Conservation (phyloP, 306 rosid species). For the Vicia faba region DNA sequence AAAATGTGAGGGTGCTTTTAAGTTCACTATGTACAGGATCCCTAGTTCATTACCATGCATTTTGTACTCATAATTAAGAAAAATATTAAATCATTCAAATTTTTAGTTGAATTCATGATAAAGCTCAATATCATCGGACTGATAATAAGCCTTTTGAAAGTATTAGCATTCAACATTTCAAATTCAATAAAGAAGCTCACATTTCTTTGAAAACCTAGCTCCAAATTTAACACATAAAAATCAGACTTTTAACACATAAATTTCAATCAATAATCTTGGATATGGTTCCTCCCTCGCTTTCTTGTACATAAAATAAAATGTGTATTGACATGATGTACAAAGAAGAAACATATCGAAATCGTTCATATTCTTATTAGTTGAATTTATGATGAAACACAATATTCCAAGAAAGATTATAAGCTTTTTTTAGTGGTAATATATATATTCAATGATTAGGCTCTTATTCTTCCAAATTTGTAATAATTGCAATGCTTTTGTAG, state of each 20-base stretch:
- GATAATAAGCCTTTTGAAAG: slow-evolving; percentile 20
- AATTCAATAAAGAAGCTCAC: slow-evolving; percentile 25
- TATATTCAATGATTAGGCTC: slow-evolving; percentile 18
- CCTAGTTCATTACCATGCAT: slow-evolving; percentile 14
- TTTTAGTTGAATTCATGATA: not conserved
- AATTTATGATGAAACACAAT: slow-evolving; percentile 21
- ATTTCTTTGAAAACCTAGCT: slow-evolving; percentile 34
- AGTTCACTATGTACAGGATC: slow-evolving; percentile 6
- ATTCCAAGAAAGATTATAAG: not conserved
- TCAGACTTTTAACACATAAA: not conserved
- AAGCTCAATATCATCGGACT: slow-evolving; percentile 8
- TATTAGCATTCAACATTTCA: not conserved
- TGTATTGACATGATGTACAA: not conserved
- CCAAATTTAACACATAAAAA: slow-evolving; percentile 10
- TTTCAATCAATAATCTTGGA: slow-evolving; percentile 5
- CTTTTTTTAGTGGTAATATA: not conserved
- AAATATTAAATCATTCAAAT: not conserved
- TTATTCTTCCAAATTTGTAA: slow-evolving; percentile 27
- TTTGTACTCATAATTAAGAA: slow-evolving; percentile 16
- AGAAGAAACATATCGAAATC: not conserved
- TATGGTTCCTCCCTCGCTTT: slow-evolving; percentile 5
- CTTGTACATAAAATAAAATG: slow-evolving; percentile 16
- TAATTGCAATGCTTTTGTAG: slow-evolving; percentile 50
- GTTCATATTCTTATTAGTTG: not conserved
- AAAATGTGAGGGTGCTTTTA: slow-evolving; percentile 14